Conservation (phyloP, 352 stramenopile species). For the Phytopythium helicoides region DNA sequence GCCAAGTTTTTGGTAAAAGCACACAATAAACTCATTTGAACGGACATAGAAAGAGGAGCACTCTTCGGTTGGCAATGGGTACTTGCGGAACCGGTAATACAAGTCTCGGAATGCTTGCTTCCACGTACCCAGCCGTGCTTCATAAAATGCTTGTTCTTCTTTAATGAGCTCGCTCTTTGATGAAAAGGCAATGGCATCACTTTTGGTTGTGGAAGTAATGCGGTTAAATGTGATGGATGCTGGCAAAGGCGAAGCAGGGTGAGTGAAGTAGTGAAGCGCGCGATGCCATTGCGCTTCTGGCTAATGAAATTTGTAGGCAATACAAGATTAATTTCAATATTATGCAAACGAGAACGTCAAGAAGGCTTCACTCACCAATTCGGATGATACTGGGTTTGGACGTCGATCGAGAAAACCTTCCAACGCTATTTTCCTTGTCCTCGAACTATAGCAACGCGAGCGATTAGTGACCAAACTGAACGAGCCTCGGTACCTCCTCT, state of each 20-base stretch:
- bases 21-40: constrained; percentile 60
- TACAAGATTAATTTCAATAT: too few species aligned
- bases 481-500: too few species aligned
- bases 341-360: too few species aligned
- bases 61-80: not conserved
- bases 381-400: not conserved
- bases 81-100: constrained; percentile 59
- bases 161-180: constrained; percentile 30
- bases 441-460: constrained; percentile 28
- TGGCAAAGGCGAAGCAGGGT: constrained; percentile 52
- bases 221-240: constrained; percentile 45
- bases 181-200: constrained; percentile 16
- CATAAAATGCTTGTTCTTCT: constrained; percentile 64
- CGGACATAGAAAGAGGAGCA: constrained; percentile 49
- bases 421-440: constrained; percentile 32
- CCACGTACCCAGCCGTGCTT: constrained; percentile 52
- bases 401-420: constrained; percentile 17
- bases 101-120: constrained; percentile 65
- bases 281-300: constrained; percentile 56
- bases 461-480: too few species aligned
- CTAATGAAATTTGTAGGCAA: not conserved
- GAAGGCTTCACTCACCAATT: not conserved
- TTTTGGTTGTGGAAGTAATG: constrained; percentile 21
- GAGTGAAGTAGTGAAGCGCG: constrained; percentile 61
- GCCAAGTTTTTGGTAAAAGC: constrained; percentile 39